These are phyloP conservation scores for Dioscorea dumetorum DNA, from an alignment of 106 monocot species.

Conservation along the genomic window DNA sequence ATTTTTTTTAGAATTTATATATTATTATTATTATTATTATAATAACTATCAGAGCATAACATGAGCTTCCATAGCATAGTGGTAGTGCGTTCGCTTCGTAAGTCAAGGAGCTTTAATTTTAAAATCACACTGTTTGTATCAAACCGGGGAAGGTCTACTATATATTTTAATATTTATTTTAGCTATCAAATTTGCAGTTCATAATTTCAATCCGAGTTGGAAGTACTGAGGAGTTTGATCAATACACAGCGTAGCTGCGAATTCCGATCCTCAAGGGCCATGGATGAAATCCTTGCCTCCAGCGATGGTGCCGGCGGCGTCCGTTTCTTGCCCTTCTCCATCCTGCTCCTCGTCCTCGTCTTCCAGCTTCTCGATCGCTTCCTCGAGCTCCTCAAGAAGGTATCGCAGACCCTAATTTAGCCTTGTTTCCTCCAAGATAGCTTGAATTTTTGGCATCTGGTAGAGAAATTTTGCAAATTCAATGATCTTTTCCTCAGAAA, in stretches of 20 bases:
- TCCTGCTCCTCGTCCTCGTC: constrained; percentile 21
- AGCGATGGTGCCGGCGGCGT: neutral
- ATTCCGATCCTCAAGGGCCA: no score
- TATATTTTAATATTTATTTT: neutral
- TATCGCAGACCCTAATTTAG: constrained; percentile 1
- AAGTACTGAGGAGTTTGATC: no score
- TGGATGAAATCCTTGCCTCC: no score
- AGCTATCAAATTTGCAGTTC: neutral
- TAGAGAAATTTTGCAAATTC: neutral
- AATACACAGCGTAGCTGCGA: no score
- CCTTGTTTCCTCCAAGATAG: neutral
- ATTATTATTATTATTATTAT: no score
- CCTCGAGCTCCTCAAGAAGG: constrained; percentile 27
- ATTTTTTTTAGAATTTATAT: no score
- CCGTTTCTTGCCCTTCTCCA: constrained; percentile 10
- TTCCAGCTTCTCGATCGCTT: constrained; percentile 26
- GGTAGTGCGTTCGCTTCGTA: constrained; percentile 99
- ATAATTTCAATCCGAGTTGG: no score
- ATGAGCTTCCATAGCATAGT: constrained; percentile 99
- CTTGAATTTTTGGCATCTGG: neutral
- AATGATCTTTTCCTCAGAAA: constrained; percentile 20
- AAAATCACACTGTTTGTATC: no score
- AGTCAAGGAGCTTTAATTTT: constrained; percentile 83
- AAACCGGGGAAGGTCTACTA: no score
- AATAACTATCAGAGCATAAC: no score